These are phyloP conservation scores for Limonium bicolor DNA, from an alignment of 148 eudicot species.

Conservation along the genomic window DNA sequence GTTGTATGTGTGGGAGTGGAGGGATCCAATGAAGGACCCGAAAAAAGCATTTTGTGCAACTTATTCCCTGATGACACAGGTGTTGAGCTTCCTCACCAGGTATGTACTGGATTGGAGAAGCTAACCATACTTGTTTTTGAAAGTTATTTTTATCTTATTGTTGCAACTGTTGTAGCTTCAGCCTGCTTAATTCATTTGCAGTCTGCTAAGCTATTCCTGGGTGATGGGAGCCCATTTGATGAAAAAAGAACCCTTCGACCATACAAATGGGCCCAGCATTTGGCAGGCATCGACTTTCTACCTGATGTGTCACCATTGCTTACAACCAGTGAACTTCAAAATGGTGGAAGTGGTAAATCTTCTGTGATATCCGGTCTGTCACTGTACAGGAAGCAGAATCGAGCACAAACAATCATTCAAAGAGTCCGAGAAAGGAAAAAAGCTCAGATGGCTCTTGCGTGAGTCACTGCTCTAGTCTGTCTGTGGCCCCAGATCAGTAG, in stretches of 20 bases:
- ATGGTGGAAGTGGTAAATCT: constrained; percentile 30
- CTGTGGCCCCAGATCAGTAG: constrained; percentile 11
- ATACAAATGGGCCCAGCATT: constrained; percentile 92
- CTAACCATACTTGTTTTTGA: background rate
- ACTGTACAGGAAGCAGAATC: constrained; percentile 67
- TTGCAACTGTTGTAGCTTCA: background rate
- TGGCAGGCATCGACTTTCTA: constrained; percentile 87
- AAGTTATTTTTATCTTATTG: background rate
- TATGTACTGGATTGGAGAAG: constrained; percentile 4
- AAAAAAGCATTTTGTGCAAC: constrained; percentile 66
- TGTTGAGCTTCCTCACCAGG: constrained; percentile 90
- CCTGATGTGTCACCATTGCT: constrained; percentile 77
- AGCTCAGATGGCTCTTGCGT: constrained; percentile 88
- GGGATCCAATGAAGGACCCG: constrained; percentile 54
- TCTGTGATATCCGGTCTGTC: constrained; percentile 61
- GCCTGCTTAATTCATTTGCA: constrained; percentile 16
- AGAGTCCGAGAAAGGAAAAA: constrained; percentile 73
- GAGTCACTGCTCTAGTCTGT: constrained; percentile 52
- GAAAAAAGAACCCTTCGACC: constrained; percentile 57
- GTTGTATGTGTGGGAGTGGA: constrained; percentile 86
- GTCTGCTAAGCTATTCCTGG: constrained; percentile 71
- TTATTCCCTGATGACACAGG: constrained; percentile 86
- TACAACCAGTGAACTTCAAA: constrained; percentile 22
- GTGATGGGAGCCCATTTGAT: constrained; percentile 47
- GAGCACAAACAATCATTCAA: constrained; percentile 73